Conservation (phyloP, 139 green algal genomes). For the Raphidocelis subcapitata region DNA sequence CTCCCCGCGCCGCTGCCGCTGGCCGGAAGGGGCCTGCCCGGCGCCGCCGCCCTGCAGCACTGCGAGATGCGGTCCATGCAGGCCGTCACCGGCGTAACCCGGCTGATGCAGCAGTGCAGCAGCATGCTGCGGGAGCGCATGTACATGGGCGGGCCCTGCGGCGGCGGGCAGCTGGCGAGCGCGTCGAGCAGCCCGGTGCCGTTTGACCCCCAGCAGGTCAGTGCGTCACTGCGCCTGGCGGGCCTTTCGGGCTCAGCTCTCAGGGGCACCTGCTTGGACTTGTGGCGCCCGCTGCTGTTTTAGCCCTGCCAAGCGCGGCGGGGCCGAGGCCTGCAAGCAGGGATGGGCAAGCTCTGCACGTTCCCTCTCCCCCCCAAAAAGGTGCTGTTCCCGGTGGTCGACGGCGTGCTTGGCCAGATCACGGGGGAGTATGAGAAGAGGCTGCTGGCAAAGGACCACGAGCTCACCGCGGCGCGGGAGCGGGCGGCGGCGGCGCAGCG, state of each 20-base stretch:
- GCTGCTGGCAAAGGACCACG: constrained; percentile 77
- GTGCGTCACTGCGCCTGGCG: constrained; percentile 6
- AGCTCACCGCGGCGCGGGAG: constrained; percentile 53
- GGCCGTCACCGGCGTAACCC: constrained; percentile 39
- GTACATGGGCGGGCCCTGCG: not conserved
- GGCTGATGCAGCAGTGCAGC: constrained; percentile 59
- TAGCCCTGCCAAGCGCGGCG: too few species aligned
- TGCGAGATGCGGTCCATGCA: constrained; percentile 19
- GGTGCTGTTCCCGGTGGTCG: constrained; percentile 70
- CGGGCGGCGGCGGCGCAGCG: constrained; percentile 25
- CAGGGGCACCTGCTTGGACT: too few species aligned
- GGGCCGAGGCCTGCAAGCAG: constrained; percentile 7
- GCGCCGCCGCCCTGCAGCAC: not conserved
- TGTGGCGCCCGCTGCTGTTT: too few species aligned
- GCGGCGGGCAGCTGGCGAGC: not conserved
- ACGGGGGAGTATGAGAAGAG: constrained; percentile 88
- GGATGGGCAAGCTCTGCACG: not conserved
- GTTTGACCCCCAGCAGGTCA: not conserved
- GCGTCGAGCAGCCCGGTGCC: not conserved
- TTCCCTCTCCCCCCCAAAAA: constrained; percentile 24
- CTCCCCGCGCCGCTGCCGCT: too few species aligned
- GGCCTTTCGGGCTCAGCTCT: not conserved
- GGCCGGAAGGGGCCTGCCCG: too few species aligned
- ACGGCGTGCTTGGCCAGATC: constrained; percentile 69
- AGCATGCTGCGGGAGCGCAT: constrained; percentile 26